A percentile compares a stretch with the other conserved stretches of the same genome.
Evolutionary conservation across 1,284 basidiomycete species (phyloP).

Genomic region (Neotropicomus parvogracilis): DNA sequence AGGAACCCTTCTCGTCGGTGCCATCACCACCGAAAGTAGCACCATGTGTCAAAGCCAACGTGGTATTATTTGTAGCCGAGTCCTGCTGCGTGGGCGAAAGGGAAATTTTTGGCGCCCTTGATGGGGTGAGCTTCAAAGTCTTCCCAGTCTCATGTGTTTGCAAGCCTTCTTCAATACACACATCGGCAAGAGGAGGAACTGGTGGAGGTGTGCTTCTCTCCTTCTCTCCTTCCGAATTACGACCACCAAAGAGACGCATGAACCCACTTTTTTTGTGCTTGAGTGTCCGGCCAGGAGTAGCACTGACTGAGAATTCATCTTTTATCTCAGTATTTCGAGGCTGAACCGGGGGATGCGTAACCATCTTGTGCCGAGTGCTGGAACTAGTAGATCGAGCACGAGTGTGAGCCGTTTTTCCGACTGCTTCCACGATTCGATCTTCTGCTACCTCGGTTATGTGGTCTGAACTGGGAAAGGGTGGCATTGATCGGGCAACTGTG

Average conservation of each 20-base stretch:
- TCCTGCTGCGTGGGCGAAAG: constrained; percentile 13
- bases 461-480: constrained; percentile 32
- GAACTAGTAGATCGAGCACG: constrained; percentile 61
- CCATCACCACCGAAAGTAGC: constrained; percentile 10
- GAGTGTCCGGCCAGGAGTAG: constrained; percentile 42
- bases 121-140: constrained; percentile 20
- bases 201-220: constrained; percentile 49
- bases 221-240: constrained; percentile 38
- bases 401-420: constrained; percentile 29
- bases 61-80: constrained; percentile 9
- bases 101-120: constrained; percentile 46
- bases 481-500: constrained; percentile 26
- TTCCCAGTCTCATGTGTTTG: constrained; percentile 29
- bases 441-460: constrained; percentile 23
- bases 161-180: constrained; percentile 33
- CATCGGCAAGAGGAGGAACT: constrained; percentile 47
- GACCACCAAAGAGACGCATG: constrained; percentile 70
- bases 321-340: constrained; percentile 36
- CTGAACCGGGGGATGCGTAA: constrained; percentile 40
- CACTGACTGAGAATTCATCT: constrained; percentile 35
- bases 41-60: constrained; percentile 6
- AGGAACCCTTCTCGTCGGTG: constrained; percentile 11
- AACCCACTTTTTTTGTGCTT: constrained; percentile 78
- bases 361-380: constrained; percentile 48
- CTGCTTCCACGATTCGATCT: constrained; percentile 16